A percentile compares a stretch with the other conserved stretches of the same genome.
Conservation (phyloP, 2,329 filamentous ascomycete species). For the Ophiostoma novo-ulmi region DNA sequence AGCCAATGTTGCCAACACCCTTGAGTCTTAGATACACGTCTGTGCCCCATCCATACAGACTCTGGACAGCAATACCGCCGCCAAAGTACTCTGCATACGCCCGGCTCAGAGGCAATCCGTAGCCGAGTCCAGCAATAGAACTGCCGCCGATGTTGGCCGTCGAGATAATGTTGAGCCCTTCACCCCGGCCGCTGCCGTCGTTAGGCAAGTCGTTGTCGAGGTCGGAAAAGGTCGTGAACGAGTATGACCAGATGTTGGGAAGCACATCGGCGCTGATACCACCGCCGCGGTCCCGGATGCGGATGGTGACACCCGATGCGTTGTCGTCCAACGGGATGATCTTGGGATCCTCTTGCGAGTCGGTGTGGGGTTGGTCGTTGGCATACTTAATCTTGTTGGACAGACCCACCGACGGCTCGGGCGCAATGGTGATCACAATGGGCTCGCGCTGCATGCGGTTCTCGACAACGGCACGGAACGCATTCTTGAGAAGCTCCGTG, state of each 20-base stretch:
- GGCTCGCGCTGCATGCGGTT: constrained; percentile 72
- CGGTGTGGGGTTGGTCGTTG: constrained; percentile 19
- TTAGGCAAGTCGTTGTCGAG: constrained; percentile 47
- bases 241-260: constrained; percentile 91
- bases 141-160: constrained; percentile 66
- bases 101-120: constrained; percentile 81
- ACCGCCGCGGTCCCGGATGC: constrained; percentile 91
- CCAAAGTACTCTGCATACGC: constrained; percentile 99
- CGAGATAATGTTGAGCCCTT: constrained; percentile 70
- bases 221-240: constrained; percentile 89
- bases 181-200: constrained; percentile 57
- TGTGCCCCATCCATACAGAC: constrained; percentile 84
- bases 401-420: constrained; percentile 43
- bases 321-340: constrained; percentile 58
- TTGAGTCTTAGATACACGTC: constrained; percentile 64
- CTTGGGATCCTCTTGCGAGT: constrained; percentile 22
- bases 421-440: constrained; percentile 87
- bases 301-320: constrained; percentile 83
- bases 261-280: constrained; percentile 82
- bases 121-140: constrained; percentile 88
- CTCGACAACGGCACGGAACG: constrained; percentile 89
- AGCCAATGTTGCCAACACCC: constrained; percentile 54
- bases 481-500: constrained; percentile 93
- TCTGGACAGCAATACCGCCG: constrained; percentile 91
- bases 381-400: constrained; percentile 22